These are phyloP conservation scores for Didymella pomorum DNA, from an alignment of 2,329 filamentous ascomycete genomes.

Conservation along the genomic window DNA sequence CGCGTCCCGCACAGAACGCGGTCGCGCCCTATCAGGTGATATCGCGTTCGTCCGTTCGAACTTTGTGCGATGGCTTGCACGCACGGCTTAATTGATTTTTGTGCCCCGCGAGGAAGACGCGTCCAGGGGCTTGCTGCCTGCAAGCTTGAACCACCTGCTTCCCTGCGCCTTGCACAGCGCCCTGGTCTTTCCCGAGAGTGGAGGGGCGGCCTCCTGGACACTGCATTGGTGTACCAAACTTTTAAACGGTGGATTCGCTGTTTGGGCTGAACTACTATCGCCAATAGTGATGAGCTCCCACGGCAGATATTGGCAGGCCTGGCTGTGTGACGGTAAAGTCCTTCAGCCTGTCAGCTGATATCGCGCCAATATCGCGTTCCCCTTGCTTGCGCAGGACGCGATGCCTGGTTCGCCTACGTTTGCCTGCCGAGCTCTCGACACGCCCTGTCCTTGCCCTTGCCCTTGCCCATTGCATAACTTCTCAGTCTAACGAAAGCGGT, in stretches of 20 bases:
- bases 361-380: conserved; percentile 17
- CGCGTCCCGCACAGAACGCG: conserved; percentile 24
- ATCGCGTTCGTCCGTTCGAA: conserved; percentile 29
- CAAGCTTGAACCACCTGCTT: background rate
- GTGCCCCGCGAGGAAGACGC: background rate
- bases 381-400: conserved; percentile 4
- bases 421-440: too few relatives aligned
- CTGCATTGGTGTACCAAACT: background rate
- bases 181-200: background rate
- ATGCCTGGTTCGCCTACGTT: background rate
- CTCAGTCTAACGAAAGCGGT: too few relatives aligned
- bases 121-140: background rate
- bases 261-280: background rate
- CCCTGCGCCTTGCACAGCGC: background rate
- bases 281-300: background rate
- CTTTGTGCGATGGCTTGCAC: background rate
- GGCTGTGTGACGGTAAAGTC: background rate
- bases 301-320: background rate
- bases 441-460: too few relatives aligned
- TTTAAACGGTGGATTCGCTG: background rate
- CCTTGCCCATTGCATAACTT: too few relatives aligned
- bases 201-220: background rate
- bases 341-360: conserved; percentile 13
- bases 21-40: conserved; percentile 45
- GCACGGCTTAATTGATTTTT: background rate